phyloP scores from a whole-genome alignment of 2,329 filamentous ascomycete species.

The Pseudogymnoascus destructans region DNA sequence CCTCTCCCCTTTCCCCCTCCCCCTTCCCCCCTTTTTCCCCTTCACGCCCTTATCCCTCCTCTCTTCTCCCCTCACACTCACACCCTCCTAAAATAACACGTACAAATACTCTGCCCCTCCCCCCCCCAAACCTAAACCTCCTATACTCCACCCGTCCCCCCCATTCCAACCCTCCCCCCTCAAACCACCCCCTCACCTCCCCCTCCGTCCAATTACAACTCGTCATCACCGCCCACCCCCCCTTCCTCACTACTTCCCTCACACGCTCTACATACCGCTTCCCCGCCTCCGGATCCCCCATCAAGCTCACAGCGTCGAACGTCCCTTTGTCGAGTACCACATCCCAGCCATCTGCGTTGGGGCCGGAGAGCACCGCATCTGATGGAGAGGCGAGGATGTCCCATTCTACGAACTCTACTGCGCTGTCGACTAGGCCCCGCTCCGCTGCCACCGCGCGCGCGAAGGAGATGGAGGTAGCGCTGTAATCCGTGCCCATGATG shows the following conservation, averaged over 20 bases:
- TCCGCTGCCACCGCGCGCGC: constrained; percentile 48
- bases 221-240: constrained; percentile 70
- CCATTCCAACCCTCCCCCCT: constrained; percentile 35
- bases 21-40: no score
- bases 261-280: constrained; percentile 65
- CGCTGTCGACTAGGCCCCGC: constrained; percentile 23
- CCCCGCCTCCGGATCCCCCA: constrained; percentile 42
- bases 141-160: constrained; percentile 64
- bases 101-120: constrained; percentile 81
- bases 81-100: constrained; percentile 58
- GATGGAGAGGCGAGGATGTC: constrained; percentile 37
- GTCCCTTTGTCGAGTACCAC: constrained; percentile 96
- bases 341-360: constrained; percentile 51
- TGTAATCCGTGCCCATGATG: constrained; percentile 86
- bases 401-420: constrained; percentile 36
- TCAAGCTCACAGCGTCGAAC: constrained; percentile 86
- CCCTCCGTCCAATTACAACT: constrained; percentile 97
- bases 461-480: constrained; percentile 57
- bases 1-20: background rate
- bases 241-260: constrained; percentile 51
- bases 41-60: no score
- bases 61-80: background rate
- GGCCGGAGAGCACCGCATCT: constrained; percentile 15
- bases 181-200: constrained; percentile 74
- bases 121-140: constrained; percentile 79